These are phyloP conservation scores for Polychytrium aggregatum DNA, from an alignment of 192 early-diverging fungal genomes.

Conservation along the genomic window DNA sequence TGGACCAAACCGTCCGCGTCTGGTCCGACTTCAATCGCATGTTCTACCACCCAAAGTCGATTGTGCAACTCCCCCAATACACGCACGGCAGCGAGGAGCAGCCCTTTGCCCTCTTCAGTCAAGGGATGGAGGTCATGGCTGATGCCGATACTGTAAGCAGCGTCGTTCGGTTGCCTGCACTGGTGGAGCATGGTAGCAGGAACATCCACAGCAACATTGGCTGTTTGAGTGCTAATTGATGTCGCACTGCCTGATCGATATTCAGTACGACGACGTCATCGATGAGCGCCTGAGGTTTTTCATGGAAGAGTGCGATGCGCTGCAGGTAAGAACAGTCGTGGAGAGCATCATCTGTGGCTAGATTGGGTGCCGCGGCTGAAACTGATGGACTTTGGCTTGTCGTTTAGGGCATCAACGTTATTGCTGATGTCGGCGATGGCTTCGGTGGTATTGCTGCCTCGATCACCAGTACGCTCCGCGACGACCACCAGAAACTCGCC, in stretches of 20 bases:
- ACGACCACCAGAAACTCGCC: slow-evolving; percentile 30
- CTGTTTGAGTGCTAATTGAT: not conserved
- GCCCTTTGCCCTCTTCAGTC: slow-evolving; percentile 41
- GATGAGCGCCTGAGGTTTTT: slow-evolving; percentile 30
- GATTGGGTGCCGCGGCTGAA: not conserved
- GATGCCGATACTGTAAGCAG: slow-evolving; percentile 9
- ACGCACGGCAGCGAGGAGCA: slow-evolving; percentile 43
- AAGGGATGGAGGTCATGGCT: slow-evolving; percentile 34
- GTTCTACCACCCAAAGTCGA: slow-evolving; percentile 61
- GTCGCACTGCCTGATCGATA: no score
- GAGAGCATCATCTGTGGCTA: not conserved
- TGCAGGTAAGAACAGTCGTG: slow-evolving; percentile 7
- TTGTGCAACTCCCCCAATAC: slow-evolving; percentile 34
- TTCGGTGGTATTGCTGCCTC: slow-evolving; percentile 25
- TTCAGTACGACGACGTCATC: slow-evolving; percentile 27
- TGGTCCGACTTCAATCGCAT: slow-evolving; percentile 80
- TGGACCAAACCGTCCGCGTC: slow-evolving; percentile 39
- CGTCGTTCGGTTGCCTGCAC: not conserved
- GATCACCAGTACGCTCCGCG: slow-evolving; percentile 17
- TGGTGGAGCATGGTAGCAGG: not conserved
- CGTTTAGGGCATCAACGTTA: slow-evolving; percentile 28
- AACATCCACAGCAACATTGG: not conserved
- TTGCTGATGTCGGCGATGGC: slow-evolving; percentile 25
- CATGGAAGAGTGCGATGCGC: slow-evolving; percentile 30
- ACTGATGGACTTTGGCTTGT: not conserved